Evolutionary conservation across 1,139 yeast species (phyloP).

Genomic region (Taphrina pruni): DNA sequence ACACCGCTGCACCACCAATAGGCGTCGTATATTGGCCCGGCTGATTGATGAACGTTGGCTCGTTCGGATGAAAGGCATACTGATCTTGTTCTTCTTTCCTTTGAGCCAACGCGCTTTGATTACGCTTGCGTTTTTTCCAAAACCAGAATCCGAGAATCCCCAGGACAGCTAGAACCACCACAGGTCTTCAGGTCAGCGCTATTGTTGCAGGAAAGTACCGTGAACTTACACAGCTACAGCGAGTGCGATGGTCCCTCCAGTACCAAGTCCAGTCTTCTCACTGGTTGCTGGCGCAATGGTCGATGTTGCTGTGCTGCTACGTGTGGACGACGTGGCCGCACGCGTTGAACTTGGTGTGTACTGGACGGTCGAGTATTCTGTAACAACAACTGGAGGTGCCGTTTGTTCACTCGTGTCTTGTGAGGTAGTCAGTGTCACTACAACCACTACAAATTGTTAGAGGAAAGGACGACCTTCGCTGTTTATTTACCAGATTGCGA

Average conservation of each 20-base stretch:
- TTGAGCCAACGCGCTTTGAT: slow-evolving; percentile 41
- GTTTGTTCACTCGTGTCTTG: slow-evolving; percentile 19
- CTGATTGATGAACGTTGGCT: slow-evolving; percentile 7
- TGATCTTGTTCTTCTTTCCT: slow-evolving; percentile 46
- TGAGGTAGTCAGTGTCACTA: slow-evolving; percentile 34
- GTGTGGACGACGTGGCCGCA: slow-evolving; percentile 21
- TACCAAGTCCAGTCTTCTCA: slow-evolving; percentile 18
- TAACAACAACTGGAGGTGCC: slow-evolving; percentile 29
- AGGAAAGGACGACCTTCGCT: background rate
- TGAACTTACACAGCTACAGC: slow-evolving; percentile 36
- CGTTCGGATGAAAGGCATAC: slow-evolving; percentile 44
- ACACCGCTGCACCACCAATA: background rate
- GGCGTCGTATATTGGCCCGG: slow-evolving; percentile 1
- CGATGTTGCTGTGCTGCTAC: background rate
- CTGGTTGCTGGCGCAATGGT: slow-evolving; percentile 9
- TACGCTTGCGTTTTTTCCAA: slow-evolving; percentile 44
- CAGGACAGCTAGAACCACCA: slow-evolving; percentile 42
- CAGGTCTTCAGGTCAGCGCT: slow-evolving; percentile 29
- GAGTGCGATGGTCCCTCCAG: slow-evolving; percentile 35
- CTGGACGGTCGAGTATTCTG: slow-evolving; percentile 31
- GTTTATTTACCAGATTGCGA: slow-evolving; percentile 7
- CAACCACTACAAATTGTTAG: slow-evolving; percentile 11
- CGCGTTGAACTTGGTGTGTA: slow-evolving; percentile 23
- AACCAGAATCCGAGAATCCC: slow-evolving; percentile 41
- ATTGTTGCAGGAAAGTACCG: background rate